Base-by-base conservation (phyloP, 179 eudicot species). In the Dionaea muscipula region DNA sequence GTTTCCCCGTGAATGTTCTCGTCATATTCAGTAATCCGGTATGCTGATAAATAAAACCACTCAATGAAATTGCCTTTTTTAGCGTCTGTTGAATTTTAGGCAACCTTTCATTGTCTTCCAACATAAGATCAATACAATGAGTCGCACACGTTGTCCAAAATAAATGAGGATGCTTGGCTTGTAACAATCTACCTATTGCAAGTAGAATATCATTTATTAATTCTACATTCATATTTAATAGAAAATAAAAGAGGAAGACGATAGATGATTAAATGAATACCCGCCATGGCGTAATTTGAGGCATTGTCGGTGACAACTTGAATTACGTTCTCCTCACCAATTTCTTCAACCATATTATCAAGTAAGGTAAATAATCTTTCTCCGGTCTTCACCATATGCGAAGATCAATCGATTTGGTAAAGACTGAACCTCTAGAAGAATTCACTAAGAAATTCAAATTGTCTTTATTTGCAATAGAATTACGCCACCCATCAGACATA, bases 401-500 rank as follows among this genome's bases (percentile, higher is more conserved):
- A 53, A 23, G 31, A 9, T 53, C 56, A 18, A 26, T 28, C 6
- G 24, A 26, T 26, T 18, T 31, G 12, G 33, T 14, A 35, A 33
- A 53, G 24, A 53, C 25, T 18, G 33, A n/a, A 1, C 44, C 56
- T 53, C n/a, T n/a, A n/a, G n/a, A n/a, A n/a, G n/a, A n/a, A n/a
- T n/a, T n/a, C n/a, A n/a, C n/a, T n/a, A n/a, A 9, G 0, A 53
- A 33, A 21, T 53, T 53, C 24, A 53, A n/a, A 26, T 28, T 7
- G 18, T 4, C 19, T 25, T 5, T 21, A 20, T 25, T 27, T 25
- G 26, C 39, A 8, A 17, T 21, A n/a, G n/a, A n/a, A n/a, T n/a
- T n/a, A n/a, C n/a, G n/a, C 70, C 71, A 67, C 8, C 71, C 61
- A 60, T 61, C 61, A 15, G 43, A n/a, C n/a, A n/a, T n/a, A n/a